Conservation (phyloP, 352 stramenopile species). For the Pythium rishiriense region DNA sequence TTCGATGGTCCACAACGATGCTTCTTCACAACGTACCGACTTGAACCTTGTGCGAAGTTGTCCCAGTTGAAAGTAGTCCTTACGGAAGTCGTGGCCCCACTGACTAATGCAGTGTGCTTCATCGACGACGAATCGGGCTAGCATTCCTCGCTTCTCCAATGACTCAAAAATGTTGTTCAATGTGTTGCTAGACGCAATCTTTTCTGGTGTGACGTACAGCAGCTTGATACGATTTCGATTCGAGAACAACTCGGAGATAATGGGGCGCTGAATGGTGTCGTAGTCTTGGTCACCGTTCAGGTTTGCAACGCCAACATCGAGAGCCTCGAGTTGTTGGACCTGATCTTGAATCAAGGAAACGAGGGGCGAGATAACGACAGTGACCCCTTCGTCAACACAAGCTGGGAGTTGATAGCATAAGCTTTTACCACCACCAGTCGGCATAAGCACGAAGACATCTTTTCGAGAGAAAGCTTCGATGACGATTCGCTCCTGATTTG, state of each 20-base stretch:
- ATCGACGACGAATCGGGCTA: slow-evolving; percentile 98
- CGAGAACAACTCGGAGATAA: slow-evolving; percentile 87
- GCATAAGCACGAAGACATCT: slow-evolving; percentile 99
- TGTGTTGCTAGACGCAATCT: slow-evolving; percentile 90
- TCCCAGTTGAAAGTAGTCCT: slow-evolving; percentile 96
- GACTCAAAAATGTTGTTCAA: slow-evolving; percentile 86
- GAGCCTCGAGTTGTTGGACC: slow-evolving; percentile 93
- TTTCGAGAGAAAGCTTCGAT: slow-evolving; percentile 88
- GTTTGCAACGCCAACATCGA: slow-evolving; percentile 89
- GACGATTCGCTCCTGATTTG: slow-evolving; percentile 95
- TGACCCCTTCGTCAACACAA: slow-evolving; percentile 90
- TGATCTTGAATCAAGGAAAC: slow-evolving; percentile 99
- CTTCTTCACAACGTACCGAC: slow-evolving; percentile 50
- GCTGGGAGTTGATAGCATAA: slow-evolving; percentile 97
- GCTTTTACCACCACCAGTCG: slow-evolving; percentile 98
- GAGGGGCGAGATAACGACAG: slow-evolving; percentile 98
- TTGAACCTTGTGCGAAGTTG: slow-evolving; percentile 92
- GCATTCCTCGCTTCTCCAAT: slow-evolving; percentile 67
- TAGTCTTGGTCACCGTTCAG: slow-evolving; percentile 89
- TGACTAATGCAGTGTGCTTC: slow-evolving; percentile 96
- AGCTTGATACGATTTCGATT: slow-evolving; percentile 92
- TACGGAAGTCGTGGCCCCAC: slow-evolving; percentile 99
- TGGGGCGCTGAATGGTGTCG: slow-evolving; percentile 80
- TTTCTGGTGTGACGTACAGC: slow-evolving; percentile 99
- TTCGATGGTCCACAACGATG: background rate